Evolutionary conservation across 2,329 filamentous ascomycete species (phyloP).

Genomic region (Diplodia scrobiculata): DNA sequence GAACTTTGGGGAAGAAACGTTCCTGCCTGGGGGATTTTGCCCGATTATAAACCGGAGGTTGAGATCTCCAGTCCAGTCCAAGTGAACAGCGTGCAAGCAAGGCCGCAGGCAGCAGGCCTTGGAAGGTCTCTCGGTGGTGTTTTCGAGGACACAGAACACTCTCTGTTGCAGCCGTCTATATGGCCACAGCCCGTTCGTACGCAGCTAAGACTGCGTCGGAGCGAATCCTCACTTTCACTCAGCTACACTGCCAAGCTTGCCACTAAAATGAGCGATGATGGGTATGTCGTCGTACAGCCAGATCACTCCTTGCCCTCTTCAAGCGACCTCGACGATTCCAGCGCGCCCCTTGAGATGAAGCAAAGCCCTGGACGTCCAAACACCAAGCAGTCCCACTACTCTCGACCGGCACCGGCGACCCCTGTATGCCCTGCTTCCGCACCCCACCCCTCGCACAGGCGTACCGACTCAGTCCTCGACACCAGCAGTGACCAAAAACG

Average conservation of each 20-base stretch:
- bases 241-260: neutral
- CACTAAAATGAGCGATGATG: neutral
- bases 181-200: no score
- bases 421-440: neutral
- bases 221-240: neutral
- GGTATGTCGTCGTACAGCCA: neutral
- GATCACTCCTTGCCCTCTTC: neutral
- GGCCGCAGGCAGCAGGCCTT: no score
- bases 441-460: neutral
- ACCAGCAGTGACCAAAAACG: neutral
- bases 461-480: neutral
- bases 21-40: slow-evolving; percentile 12
- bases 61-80: no score
- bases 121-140: no score
- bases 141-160: no score
- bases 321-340: neutral
- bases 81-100: no score
- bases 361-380: neutral
- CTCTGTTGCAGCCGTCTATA: no score
- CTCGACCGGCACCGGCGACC: neutral
- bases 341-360: slow-evolving; percentile 12
- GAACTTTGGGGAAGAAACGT: slow-evolving; percentile 4
- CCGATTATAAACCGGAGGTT: neutral
- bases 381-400: neutral
- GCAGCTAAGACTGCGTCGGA: no score